Conservation (phyloP, 768 basidiomycete genomes). For the Podaxis sp. region DNA sequence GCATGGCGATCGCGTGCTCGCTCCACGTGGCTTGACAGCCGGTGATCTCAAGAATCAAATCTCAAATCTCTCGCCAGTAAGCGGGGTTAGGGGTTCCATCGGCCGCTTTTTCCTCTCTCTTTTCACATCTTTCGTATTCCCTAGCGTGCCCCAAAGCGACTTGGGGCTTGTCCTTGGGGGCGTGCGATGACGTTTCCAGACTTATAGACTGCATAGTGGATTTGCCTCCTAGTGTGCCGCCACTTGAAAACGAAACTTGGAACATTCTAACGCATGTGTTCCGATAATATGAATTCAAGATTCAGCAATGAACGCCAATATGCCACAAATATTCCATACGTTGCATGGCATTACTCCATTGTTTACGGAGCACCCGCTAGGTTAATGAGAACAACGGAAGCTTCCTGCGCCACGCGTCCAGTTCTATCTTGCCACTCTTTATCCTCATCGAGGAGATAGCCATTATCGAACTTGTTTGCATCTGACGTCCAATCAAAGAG, state of each 20-base stretch:
- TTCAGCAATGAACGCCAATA: not conserved
- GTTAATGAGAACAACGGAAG: not conserved
- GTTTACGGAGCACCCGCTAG: not conserved
- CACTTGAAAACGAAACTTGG: not conserved
- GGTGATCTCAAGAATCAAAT: slow-evolving; percentile 8
- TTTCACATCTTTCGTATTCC: not conserved
- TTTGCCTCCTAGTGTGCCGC: not conserved
- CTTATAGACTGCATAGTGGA: not conserved
- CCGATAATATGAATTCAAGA: not conserved
- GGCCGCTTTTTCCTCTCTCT: not conserved
- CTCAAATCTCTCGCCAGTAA: not conserved
- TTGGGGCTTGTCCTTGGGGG: not conserved
- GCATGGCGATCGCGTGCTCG: slow-evolving; percentile 25
- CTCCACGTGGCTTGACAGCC: slow-evolving; percentile 28
- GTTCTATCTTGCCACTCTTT: slow-evolving; percentile 1
- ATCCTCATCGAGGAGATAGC: not conserved
- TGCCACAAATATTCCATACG: not conserved
- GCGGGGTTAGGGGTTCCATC: slow-evolving; percentile 7
- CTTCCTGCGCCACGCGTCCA: not conserved
- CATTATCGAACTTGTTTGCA: not conserved
- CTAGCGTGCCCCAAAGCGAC: not conserved
- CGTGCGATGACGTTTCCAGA: not conserved
- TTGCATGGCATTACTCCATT: not conserved
- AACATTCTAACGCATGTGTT: not conserved
- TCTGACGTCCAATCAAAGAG: not conserved